Conservation (phyloP, 2,329 filamentous ascomycete species). For the Tolypocladium guangdongense region DNA sequence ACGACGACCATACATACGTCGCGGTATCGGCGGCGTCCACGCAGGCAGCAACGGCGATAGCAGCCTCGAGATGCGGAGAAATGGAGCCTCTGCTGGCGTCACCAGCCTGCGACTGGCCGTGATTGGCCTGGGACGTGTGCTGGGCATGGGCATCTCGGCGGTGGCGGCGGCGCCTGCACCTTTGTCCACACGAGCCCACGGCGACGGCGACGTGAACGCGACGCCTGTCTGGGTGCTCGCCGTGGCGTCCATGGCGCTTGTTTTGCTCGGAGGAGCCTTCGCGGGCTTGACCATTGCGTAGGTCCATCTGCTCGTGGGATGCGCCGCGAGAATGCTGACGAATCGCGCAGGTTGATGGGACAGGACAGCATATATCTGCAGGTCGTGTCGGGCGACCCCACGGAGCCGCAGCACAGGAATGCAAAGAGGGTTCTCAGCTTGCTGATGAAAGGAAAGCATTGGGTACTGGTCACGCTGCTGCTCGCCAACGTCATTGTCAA, state of each 20-base stretch:
- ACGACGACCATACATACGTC: too few species aligned
- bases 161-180: conserved; percentile 40
- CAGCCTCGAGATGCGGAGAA: conserved; percentile 14
- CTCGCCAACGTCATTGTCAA: conserved; percentile 97
- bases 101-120: conserved; percentile 35
- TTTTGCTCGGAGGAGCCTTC: conserved; percentile 84
- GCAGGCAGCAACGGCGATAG: background rate
- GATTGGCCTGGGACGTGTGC: conserved; percentile 39
- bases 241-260: conserved; percentile 65
- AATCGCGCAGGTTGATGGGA: conserved; percentile 42
- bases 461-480: conserved; percentile 90
- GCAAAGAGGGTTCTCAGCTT: conserved; percentile 71
- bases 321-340: background rate
- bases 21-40: background rate
- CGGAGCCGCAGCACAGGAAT: conserved; percentile 77
- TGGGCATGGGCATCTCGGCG: conserved; percentile 37
- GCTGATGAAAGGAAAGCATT: conserved; percentile 85
- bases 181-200: conserved; percentile 21
- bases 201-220: conserved; percentile 42
- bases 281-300: conserved; percentile 85
- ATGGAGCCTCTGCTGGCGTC: conserved; percentile 19
- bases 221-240: conserved; percentile 72
- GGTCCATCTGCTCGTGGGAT: conserved; percentile 18
- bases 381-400: conserved; percentile 77
- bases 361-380: conserved; percentile 96